These are phyloP conservation scores for Boletellus sp. DNA, from an alignment of 1,284 basidiomycete species.

Conservation along the genomic window DNA sequence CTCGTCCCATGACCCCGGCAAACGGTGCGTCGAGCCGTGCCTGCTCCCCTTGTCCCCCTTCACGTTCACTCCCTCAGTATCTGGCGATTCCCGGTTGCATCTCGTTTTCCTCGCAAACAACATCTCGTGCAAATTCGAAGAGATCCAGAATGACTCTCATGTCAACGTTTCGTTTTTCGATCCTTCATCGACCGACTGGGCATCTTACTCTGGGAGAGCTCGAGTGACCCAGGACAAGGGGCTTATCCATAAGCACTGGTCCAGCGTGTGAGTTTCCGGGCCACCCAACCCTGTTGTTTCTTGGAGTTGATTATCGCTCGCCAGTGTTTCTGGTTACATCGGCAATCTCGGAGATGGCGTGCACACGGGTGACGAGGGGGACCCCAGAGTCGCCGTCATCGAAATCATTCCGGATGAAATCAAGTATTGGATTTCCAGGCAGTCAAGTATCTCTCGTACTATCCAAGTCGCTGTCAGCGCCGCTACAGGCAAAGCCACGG, in stretches of 20 bases:
- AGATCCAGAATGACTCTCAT: conserved; percentile 71
- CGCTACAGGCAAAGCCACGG: conserved; percentile 52
- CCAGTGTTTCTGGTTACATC: conserved; percentile 75
- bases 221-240: conserved; percentile 61
- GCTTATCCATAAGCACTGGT: conserved; percentile 71
- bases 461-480: conserved; percentile 55
- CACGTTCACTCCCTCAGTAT: conserved; percentile 34
- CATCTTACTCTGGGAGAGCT: conserved; percentile 77
- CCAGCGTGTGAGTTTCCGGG: conserved; percentile 43
- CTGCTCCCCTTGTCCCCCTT: neutral
- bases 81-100: conserved; percentile 44
- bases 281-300: neutral
- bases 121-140: conserved; percentile 71
- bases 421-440: conserved; percentile 67
- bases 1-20: conserved; percentile 79
- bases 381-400: conserved; percentile 80
- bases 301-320: neutral
- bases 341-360: conserved; percentile 85
- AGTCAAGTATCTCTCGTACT: conserved; percentile 43
- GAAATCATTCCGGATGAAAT: conserved; percentile 82
- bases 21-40: conserved; percentile 44
- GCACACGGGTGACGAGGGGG: conserved; percentile 77
- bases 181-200: conserved; percentile 76
- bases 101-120: conserved; percentile 79
- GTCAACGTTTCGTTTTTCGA: conserved; percentile 83